phyloP scores from a whole-genome alignment of 208 protist genomes.

The Phytomonas sp. region DNA sequence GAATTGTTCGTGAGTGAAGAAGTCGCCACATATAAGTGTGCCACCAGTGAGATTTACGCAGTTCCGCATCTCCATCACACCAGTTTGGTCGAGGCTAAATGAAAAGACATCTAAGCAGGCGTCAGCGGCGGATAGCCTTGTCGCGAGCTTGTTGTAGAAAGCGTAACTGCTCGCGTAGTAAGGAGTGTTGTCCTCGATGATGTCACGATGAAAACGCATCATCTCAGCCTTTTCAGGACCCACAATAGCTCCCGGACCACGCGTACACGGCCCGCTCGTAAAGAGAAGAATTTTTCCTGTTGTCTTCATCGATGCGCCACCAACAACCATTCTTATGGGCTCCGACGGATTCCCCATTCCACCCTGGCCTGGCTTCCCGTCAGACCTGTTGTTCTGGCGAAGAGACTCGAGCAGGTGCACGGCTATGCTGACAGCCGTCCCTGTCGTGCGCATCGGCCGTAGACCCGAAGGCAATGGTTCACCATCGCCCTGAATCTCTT shows the following conservation, averaged over 20 bases:
- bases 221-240: constrained; percentile 89
- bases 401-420: constrained; percentile 58
- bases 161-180: constrained; percentile 58
- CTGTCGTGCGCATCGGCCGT: constrained; percentile 60
- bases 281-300: constrained; percentile 90
- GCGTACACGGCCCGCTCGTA: constrained; percentile 92
- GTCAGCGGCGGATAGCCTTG: constrained; percentile 74
- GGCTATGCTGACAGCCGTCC: constrained; percentile 58
- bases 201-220: constrained; percentile 96
- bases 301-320: constrained; percentile 4
- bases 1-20: constrained; percentile 88
- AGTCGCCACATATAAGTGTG: constrained; percentile 92
- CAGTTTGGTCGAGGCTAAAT: constrained; percentile 95
- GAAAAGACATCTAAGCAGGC: constrained; percentile 96
- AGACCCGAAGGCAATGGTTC: constrained; percentile 34
- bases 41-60: constrained; percentile 91
- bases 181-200: constrained; percentile 79
- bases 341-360: constrained; percentile 9
- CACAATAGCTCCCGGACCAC: constrained; percentile 89
- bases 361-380: background rate
- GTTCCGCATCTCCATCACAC: constrained; percentile 93
- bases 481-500: constrained; percentile 48
- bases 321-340: background rate
- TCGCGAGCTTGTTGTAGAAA: constrained; percentile 91
- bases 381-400: constrained; percentile 7